These are phyloP conservation scores for Fusarium annulatum DNA, from an alignment of 2,329 filamentous ascomycete genomes.

Conservation along the genomic window DNA sequence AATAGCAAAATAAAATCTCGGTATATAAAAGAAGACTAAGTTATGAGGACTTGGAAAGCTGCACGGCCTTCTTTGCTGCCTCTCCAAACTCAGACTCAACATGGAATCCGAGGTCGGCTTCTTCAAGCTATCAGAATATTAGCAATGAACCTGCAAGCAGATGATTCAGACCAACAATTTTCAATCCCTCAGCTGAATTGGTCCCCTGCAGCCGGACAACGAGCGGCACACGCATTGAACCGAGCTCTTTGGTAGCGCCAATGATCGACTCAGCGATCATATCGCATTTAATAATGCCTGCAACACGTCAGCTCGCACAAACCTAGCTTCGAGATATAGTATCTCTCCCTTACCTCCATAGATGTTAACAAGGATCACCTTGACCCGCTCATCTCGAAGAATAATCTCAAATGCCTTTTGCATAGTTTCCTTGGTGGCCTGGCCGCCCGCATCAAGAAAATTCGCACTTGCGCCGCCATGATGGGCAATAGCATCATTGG, in stretches of 20 bases:
- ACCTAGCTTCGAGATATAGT: too few relatives aligned
- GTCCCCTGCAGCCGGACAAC: constrained; percentile 2
- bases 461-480: constrained; percentile 1
- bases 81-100: constrained; percentile 3
- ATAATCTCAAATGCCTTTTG: constrained; percentile 18
- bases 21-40: background rate
- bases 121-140: background rate
- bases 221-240: background rate
- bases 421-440: constrained; percentile 1
- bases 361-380: constrained; percentile 2
- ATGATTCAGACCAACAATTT: background rate
- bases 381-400: background rate
- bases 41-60: background rate
- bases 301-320: background rate
- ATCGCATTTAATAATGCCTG: background rate
- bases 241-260: background rate
- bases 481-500: constrained; percentile 4
- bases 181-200: background rate
- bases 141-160: background rate
- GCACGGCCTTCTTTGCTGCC: background rate
- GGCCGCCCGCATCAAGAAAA: constrained; percentile 2
- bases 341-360: background rate
- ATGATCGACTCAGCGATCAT: constrained; percentile 1
- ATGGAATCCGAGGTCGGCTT: background rate
- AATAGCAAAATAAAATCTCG: fast-evolving